Base-by-base conservation (phyloP, 768 basidiomycete genomes). In the Leucocoprinus birnbaumii region DNA sequence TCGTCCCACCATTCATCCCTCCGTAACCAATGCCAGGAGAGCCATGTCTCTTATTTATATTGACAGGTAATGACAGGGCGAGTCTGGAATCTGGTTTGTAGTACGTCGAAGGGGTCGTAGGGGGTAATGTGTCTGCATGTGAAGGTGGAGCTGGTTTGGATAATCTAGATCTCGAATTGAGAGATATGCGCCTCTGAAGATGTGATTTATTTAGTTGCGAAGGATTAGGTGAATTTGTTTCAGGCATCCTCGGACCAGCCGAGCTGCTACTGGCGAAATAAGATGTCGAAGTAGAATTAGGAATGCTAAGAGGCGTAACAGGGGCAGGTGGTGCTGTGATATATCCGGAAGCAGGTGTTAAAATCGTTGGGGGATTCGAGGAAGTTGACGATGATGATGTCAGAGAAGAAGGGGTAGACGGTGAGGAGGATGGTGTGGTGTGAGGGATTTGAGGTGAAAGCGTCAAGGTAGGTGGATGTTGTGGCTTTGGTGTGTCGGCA, bases 281-380 rank as follows among this genome's bases (percentile, higher is more conserved):
- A 11, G 31, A 31, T 5, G 31, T 11, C 31, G 31, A 11, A 5
- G 11, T 11, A 11, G 31, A 31, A 31, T 5, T 11, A 31, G 31
- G 31, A 11, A 52, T 18, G 21, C 25, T 26, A 18, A 18, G 51
- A 1, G 31, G 43, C 5, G 26, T 37, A 16, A 49, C 41, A 8
- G 54, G 47, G 3, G 22, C 40, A 5, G 54, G 54, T 35, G 54
- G 48, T 18, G 27, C 44, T 34, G 54, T 48, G 25, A 55, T 55
- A n/a, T 42, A 49, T 26, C 22, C 22, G n/a, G 4, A 7, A 42
- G 38, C 16, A 4, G 19, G 11, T 27, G 21, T 8, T 8, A 13
- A 14, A 16, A 11, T 48, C 2, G 13, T 21, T 40, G 26, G 27
- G 18, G 27, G 10, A 16, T 5, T 19, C 8, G 19, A 21, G 16